phyloP scores from a whole-genome alignment of 164 flowering plant genomes.

The Magnolia officinalis region DNA sequence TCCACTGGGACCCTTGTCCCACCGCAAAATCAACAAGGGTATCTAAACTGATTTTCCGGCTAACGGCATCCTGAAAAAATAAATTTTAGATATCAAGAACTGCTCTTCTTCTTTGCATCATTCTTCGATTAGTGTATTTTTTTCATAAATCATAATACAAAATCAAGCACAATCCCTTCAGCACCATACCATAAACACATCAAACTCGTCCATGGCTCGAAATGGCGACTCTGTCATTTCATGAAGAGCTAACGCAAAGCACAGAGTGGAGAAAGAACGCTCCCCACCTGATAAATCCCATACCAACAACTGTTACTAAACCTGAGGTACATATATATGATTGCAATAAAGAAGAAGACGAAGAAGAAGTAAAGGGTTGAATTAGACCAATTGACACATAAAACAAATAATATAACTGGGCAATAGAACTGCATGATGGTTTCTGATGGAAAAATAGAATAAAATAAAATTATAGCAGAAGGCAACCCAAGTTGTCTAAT shows the following conservation, averaged over 20 bases:
- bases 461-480: no score
- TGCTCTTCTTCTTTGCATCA: neutral
- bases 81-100: conserved; percentile 3
- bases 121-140: neutral
- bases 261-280: conserved; percentile 89
- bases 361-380: no score
- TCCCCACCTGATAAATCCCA: conserved; percentile 65
- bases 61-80: conserved; percentile 84
- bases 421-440: no score
- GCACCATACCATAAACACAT: conserved; percentile 85
- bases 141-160: neutral
- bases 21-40: conserved; percentile 85
- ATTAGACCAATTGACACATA: no score
- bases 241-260: conserved; percentile 94
- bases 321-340: neutral
- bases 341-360: no score
- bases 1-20: conserved; percentile 86
- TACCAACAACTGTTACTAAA: neutral
- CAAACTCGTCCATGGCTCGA: conserved; percentile 99
- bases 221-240: conserved; percentile 91
- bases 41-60: conserved; percentile 92
- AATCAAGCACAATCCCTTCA: neutral
- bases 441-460: no score
- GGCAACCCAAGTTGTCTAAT: no score
- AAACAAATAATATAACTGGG: no score